Evolutionary conservation across 768 basidiomycete genomes (phyloP).

Genomic region (Dentipellis sp.): DNA sequence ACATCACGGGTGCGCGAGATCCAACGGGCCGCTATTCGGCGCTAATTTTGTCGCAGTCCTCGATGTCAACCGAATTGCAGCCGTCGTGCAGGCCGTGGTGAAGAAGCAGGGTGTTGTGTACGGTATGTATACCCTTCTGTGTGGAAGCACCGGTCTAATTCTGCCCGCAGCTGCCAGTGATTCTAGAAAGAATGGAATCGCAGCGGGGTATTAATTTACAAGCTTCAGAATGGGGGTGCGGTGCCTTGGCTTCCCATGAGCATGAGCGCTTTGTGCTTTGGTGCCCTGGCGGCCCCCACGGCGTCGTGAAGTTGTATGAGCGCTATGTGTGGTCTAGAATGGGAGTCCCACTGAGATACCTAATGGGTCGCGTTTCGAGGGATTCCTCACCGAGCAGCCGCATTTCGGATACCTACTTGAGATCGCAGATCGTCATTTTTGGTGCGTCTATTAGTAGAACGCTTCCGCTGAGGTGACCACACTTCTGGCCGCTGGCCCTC

Average conservation of each 20-base stretch:
- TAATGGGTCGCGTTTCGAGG: no score
- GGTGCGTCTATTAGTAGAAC: no score
- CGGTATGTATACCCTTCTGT: conserved; percentile 34
- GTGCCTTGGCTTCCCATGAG: background rate
- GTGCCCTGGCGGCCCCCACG: no score
- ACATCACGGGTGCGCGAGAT: conserved; percentile 43
- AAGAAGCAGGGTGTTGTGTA: conserved; percentile 45
- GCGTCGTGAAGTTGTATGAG: no score
- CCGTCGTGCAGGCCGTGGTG: conserved; percentile 66
- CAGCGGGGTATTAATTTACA: conserved; percentile 61
- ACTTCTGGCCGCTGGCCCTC: no score
- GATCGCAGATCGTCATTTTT: no score
- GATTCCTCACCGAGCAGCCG: no score
- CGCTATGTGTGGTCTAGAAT: no score
- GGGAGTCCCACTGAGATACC: no score
- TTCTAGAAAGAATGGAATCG: conserved; percentile 88
- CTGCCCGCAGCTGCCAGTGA: conserved; percentile 66
- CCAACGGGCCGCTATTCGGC: background rate
- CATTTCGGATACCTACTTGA: no score
- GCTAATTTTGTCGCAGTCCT: conserved; percentile 28
- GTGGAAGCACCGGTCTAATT: background rate
- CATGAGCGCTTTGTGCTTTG: no score
- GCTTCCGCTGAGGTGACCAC: no score
- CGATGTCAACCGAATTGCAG: conserved; percentile 63
- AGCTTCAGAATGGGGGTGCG: background rate